These are phyloP conservation scores for Aspergillus haitiensis DNA, from an alignment of 495 filamentous ascomycete genomes.

Conservation along the genomic window DNA sequence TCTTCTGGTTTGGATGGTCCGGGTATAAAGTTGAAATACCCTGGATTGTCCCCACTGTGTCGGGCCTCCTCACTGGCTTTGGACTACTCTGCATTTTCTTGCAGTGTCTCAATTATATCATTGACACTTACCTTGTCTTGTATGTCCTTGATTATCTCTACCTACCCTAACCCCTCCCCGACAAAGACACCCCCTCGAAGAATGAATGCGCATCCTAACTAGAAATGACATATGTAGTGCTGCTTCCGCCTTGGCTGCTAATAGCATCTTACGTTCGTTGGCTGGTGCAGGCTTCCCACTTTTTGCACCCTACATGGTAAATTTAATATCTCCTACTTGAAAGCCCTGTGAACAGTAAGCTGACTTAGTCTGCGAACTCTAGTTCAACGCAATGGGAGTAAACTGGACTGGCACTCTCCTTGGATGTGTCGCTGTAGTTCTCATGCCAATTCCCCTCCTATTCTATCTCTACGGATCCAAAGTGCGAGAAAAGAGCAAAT, in stretches of 20 bases:
- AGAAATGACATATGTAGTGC: constrained; percentile 46
- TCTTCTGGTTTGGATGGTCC: constrained; percentile 90
- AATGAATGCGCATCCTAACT: neutral
- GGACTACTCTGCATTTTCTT: constrained; percentile 79
- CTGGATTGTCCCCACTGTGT: constrained; percentile 80
- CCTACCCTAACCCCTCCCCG: constrained; percentile 20
- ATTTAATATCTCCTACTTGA: constrained; percentile 23
- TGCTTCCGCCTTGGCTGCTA: constrained; percentile 80
- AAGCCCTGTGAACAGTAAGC: constrained; percentile 37
- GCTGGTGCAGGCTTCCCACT: constrained; percentile 77
- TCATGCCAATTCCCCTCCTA: constrained; percentile 74
- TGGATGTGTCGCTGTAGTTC: constrained; percentile 62
- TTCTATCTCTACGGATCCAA: constrained; percentile 65
- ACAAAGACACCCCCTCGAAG: neutral
- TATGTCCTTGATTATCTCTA: constrained; percentile 41
- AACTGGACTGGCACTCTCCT: constrained; percentile 75
- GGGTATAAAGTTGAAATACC: constrained; percentile 63
- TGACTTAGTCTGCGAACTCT: neutral
- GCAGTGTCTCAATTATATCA: constrained; percentile 79
- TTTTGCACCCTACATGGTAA: constrained; percentile 70
- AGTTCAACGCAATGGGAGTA: constrained; percentile 69
- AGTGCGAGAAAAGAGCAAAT: constrained; percentile 65
- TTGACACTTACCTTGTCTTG: constrained; percentile 88
- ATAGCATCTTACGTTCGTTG: constrained; percentile 78
- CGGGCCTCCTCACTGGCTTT: constrained; percentile 61